Evolutionary conservation across 1,284 basidiomycete genomes (phyloP), one percentile per base, ranked within the genome.

Genomic region (Trametes polyzona): DNA sequence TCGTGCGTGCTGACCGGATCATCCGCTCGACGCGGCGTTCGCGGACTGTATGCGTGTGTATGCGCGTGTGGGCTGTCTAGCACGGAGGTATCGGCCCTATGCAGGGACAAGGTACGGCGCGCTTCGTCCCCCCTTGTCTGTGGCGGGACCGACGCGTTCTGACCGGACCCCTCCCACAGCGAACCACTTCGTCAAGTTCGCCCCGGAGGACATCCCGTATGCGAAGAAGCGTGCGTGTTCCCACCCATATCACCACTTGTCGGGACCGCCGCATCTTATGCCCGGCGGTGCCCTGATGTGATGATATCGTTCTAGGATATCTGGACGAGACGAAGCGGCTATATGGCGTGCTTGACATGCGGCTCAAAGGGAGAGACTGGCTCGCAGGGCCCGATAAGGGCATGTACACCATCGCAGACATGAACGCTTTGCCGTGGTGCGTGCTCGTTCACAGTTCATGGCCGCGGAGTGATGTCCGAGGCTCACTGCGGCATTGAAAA

Each of bases 241-340:
- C 33, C 43, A n/a, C n/a, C n/a, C n/a, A n/a, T n/a, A n/a, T n/a
- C n/a, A n/a, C n/a, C n/a, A n/a, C n/a, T n/a, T n/a, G n/a, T n/a
- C n/a, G n/a, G n/a, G n/a, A n/a, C n/a, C n/a, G n/a, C n/a, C n/a
- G n/a, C n/a, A n/a, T n/a, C n/a, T 14, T 46, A 11, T 32, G 11
- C 36, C 17, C 17, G 29, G 40, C 27, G 26, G 23, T 19, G n/a
- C 26, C 30, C 2, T 44, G 14, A 8, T 36, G 29, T 12, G 37
- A 12, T 17, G 19, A 14, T 23, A 23, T 9, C 26, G 21, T 16
- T 23, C 1, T 71, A 84, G 82, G 89, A 33, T 93, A 92, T 71
- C 63, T 81, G 19, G 81, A 88, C 27, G 92, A 94, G 78, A 88
- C 88, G 9, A 84, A 84, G 67, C 81, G 92, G 21, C 78, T 94